Conservation (phyloP, 1,139 yeast genomes). For the Suhomyces chickasaworum region DNA sequence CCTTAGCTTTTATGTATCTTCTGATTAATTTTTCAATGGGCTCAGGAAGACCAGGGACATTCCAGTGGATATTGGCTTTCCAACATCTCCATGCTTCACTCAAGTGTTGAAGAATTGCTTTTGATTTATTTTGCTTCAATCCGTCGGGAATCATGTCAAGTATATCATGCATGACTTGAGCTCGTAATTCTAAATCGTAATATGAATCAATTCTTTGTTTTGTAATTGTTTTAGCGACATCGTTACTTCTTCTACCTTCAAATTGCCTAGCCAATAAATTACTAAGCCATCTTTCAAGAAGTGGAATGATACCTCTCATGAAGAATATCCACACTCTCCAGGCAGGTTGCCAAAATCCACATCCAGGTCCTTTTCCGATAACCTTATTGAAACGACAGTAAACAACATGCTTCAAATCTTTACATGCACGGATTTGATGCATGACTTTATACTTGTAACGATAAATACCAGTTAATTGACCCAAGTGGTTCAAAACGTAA, state of each 20-base stretch:
- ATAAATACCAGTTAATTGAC: constrained; percentile 94
- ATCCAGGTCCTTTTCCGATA: constrained; percentile 97
- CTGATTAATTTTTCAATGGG: constrained; percentile 86
- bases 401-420: constrained; percentile 89
- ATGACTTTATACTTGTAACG: constrained; percentile 95
- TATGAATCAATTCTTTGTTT: constrained; percentile 95
- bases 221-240: constrained; percentile 89
- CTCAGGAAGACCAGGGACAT: constrained; percentile 93
- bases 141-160: constrained; percentile 98
- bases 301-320: constrained; percentile 89
- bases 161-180: constrained; percentile 94
- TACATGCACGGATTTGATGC: constrained; percentile 97
- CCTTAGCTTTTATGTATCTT: constrained; percentile 89
- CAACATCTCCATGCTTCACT: constrained; percentile 99
- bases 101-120: constrained; percentile 86
- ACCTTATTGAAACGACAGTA: constrained; percentile 76
- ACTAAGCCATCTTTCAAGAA: constrained; percentile 93
- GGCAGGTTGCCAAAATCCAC: constrained; percentile 99
- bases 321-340: constrained; percentile 97
- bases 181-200: constrained; percentile 89
- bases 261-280: constrained; percentile 90
- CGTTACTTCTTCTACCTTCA: constrained; percentile 92
- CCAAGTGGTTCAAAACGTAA: constrained; percentile 87
- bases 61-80: constrained; percentile 99
- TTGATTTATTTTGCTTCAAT: constrained; percentile 81